Evolutionary conservation across 208 protist genomes (phyloP).

Genomic region (Wallacemonas rigidus): DNA sequence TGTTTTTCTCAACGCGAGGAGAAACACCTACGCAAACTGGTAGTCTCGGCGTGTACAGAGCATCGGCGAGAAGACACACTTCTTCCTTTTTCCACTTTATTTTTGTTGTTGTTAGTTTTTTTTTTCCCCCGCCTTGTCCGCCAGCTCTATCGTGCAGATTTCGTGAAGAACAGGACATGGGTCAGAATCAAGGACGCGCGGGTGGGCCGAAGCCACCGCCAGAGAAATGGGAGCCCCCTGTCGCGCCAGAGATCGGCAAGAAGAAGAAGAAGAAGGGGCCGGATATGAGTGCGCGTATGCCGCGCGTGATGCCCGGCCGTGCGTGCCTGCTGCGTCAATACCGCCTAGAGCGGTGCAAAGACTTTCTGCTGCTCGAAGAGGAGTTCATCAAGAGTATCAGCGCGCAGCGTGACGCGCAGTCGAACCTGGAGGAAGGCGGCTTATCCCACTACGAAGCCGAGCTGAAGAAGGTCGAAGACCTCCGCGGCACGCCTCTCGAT

Average conservation of each 20-base stretch:
- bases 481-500: slow-evolving; percentile 98
- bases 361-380: slow-evolving; percentile 99
- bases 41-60: too few species aligned
- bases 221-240: slow-evolving; percentile 95
- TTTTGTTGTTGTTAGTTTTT: slow-evolving; percentile 16
- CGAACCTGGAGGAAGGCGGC: slow-evolving; percentile 77
- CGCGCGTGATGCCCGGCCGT: slow-evolving; percentile 94
- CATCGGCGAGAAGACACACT: too few species aligned
- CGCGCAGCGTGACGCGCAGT: slow-evolving; percentile 77
- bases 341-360: slow-evolving; percentile 98
- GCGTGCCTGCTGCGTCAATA: slow-evolving; percentile 98
- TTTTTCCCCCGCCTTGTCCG: neutral
- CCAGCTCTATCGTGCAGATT: too few species aligned
- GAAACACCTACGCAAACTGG: too few species aligned
- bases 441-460: slow-evolving; percentile 94
- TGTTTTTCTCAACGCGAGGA: too few species aligned
- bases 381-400: slow-evolving; percentile 97
- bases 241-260: slow-evolving; percentile 93
- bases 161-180: slow-evolving; percentile 40
- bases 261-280: slow-evolving; percentile 88
- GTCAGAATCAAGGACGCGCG: slow-evolving; percentile 56
- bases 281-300: slow-evolving; percentile 74
- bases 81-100: neutral
- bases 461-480: slow-evolving; percentile 96
- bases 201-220: slow-evolving; percentile 35